Percentiles rank a stretch among this genome's conserved stretches.
Evolutionary conservation across 768 basidiomycete genomes (phyloP).

Genomic region (Dioszegia aurantiaca): DNA sequence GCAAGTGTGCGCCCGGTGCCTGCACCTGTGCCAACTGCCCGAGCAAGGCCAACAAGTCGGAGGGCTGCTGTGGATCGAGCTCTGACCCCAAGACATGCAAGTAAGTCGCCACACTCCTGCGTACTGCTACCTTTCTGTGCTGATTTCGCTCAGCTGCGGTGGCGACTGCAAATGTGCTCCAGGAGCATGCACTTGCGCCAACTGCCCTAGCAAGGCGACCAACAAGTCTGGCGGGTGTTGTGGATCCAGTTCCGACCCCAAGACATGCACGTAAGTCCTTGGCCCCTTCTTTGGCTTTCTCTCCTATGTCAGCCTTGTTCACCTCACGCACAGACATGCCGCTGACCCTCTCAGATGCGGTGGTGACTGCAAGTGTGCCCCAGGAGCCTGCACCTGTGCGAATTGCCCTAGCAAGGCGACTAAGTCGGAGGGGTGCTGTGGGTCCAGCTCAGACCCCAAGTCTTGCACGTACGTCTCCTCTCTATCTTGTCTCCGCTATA

Average conservation of each 20-base stretch:
- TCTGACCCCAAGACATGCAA: conserved; percentile 7
- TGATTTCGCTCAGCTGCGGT: conserved; percentile 19
- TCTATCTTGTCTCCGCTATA: background rate
- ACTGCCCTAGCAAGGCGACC: conserved; percentile 21
- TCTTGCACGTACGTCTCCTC: conserved; percentile 15
- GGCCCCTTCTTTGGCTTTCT: too few species aligned
- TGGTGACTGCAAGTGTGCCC: conserved; percentile 22
- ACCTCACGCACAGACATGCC: too few species aligned
- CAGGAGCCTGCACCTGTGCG: conserved; percentile 23
- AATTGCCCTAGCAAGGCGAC: conserved; percentile 21
- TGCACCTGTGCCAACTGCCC: conserved; percentile 28
- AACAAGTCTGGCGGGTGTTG: conserved; percentile 6
- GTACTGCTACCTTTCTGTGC: background rate
- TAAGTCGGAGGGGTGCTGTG: conserved; percentile 3
- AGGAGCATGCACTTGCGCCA: conserved; percentile 21
- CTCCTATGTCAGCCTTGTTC: too few species aligned
- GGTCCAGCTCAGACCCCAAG: conserved; percentile 4
- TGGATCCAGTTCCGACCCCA: conserved; percentile 6
- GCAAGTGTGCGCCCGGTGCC: conserved; percentile 22
- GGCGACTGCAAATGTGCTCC: conserved; percentile 25
- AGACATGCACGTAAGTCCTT: conserved; percentile 18
- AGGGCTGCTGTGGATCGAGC: background rate
- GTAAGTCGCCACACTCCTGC: background rate
- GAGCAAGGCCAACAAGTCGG: conserved; percentile 7
- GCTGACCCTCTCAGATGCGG: conserved; percentile 14